A percentile compares a stretch with the other conserved stretches of the same genome.
These are phyloP conservation scores for Quillaja saponaria DNA, from an alignment of 306 rosid genomes.

Conservation along the genomic window DNA sequence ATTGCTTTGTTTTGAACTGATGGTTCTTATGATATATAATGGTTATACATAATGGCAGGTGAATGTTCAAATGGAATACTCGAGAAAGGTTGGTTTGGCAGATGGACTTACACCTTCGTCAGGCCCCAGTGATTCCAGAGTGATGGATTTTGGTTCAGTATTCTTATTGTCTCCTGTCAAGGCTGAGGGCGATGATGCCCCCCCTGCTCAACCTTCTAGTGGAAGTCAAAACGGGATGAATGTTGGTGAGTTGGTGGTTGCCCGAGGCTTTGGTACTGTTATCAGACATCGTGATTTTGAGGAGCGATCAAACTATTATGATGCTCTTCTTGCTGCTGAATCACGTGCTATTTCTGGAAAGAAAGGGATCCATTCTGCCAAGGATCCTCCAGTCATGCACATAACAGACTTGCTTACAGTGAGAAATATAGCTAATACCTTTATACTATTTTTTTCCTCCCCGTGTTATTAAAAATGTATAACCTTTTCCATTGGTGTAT, in stretches of 20 bases:
- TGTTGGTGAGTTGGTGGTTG: constrained; percentile 69
- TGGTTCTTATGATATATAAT: constrained; percentile 15
- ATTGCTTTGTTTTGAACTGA: constrained; percentile 22
- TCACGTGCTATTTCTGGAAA: constrained; percentile 74
- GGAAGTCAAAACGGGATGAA: constrained; percentile 66
- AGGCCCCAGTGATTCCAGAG: constrained; percentile 70
- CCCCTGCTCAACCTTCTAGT: constrained; percentile 46
- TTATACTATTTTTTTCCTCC: constrained; percentile 4
- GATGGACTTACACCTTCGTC: constrained; percentile 61
- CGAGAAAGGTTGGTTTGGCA: constrained; percentile 64
- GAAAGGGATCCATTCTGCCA: constrained; percentile 91
- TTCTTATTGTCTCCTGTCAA: constrained; percentile 58
- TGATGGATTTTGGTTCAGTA: constrained; percentile 97
- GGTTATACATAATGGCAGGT: constrained; percentile 52
- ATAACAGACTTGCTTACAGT: constrained; percentile 83
- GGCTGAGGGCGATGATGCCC: constrained; percentile 68
- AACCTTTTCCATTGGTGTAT: constrained; percentile 10
- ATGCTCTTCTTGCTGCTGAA: constrained; percentile 96
- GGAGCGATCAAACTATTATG: constrained; percentile 90
- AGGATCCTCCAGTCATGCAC: constrained; percentile 96
- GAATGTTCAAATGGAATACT: constrained; percentile 93
- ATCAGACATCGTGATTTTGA: constrained; percentile 97
- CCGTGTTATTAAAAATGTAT: not conserved
- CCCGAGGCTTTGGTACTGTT: constrained; percentile 91
- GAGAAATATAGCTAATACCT: constrained; percentile 31